phyloP scores from a whole-genome alignment of 495 filamentous ascomycete genomes.

The Collariella sp. region DNA sequence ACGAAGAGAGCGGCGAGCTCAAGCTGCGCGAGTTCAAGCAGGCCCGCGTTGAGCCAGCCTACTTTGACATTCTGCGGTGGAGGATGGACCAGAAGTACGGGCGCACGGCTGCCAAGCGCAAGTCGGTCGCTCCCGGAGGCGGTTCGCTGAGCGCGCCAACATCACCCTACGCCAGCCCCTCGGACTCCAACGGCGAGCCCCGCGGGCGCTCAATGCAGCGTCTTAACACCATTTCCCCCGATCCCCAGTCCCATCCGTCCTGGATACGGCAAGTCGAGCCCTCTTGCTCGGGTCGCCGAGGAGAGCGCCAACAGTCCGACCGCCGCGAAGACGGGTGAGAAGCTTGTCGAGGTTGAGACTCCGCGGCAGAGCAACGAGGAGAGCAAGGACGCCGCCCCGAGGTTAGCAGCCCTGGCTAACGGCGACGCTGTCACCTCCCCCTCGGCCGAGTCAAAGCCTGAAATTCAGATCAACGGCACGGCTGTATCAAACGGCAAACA shows the following conservation, averaged over 20 bases:
- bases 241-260: slow-evolving; percentile 45
- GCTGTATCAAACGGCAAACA: slow-evolving; percentile 31
- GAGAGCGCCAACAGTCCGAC: slow-evolving; percentile 24
- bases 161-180: slow-evolving; percentile 47
- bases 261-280: slow-evolving; percentile 43
- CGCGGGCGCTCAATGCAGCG: slow-evolving; percentile 49
- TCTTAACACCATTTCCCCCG: slow-evolving; percentile 43
- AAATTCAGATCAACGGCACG: slow-evolving; percentile 7
- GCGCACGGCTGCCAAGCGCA: slow-evolving; percentile 44
- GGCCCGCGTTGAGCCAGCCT: slow-evolving; percentile 80
- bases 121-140: slow-evolving; percentile 28
- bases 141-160: slow-evolving; percentile 36
- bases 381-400: slow-evolving; percentile 29
- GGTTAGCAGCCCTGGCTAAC: slow-evolving; percentile 25
- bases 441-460: slow-evolving; percentile 10
- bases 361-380: slow-evolving; percentile 42
- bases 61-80: slow-evolving; percentile 91
- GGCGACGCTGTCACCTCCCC: slow-evolving; percentile 23
- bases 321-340: slow-evolving; percentile 10
- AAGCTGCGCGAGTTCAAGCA: slow-evolving; percentile 87
- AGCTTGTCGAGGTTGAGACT: slow-evolving; percentile 43
- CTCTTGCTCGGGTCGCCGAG: slow-evolving; percentile 46
- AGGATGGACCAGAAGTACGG: slow-evolving; percentile 91
- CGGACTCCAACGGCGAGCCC: slow-evolving; percentile 35
- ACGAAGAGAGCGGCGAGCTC: slow-evolving; percentile 85